A percentile compares a stretch with the other conserved stretches of the same genome.
These are phyloP conservation scores for Scheffersomyces segobiensis DNA, from an alignment of 1,139 yeast species.

Conservation along the genomic window DNA sequence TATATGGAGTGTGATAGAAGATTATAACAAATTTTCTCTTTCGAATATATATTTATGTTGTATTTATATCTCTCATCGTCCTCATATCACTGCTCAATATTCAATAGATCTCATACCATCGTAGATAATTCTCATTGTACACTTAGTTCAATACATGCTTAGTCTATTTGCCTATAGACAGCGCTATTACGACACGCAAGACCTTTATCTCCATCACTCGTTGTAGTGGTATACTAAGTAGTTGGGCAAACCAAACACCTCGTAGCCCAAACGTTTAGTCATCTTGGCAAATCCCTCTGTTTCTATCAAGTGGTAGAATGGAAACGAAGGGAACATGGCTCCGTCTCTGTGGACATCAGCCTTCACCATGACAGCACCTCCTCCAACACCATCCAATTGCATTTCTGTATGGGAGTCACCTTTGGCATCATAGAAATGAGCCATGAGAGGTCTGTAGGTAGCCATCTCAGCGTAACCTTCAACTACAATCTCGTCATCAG, in stretches of 20 bases:
- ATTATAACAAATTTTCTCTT: not conserved
- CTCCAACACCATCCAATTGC: constrained; percentile 96
- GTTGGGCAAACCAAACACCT: constrained; percentile 89
- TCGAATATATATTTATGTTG: not conserved
- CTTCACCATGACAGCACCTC: constrained; percentile 91
- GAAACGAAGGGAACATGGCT: constrained; percentile 98
- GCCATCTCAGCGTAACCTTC: constrained; percentile 93
- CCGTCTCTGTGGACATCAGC: constrained; percentile 99
- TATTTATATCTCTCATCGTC: not conserved
- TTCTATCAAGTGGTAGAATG: constrained; percentile 94
- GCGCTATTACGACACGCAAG: not conserved
- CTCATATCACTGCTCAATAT: too few relatives aligned
- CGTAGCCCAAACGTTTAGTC: constrained; percentile 93
- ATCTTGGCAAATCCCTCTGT: constrained; percentile 98
- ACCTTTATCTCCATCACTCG: constrained; percentile 37
- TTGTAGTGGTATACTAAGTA: constrained; percentile 86
- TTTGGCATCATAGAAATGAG: constrained; percentile 69
- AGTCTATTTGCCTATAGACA: not conserved
- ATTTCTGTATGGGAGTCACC: constrained; percentile 65
- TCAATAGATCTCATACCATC: not conserved
- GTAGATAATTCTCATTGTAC: not conserved
- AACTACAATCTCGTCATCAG: constrained; percentile 86
- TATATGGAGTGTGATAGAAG: not conserved
- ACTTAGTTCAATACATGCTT: not conserved
- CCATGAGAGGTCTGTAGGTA: constrained; percentile 95